Evolutionary conservation across 495 filamentous ascomycete species (phyloP).

Genomic region (Apiosordaria backusii): DNA sequence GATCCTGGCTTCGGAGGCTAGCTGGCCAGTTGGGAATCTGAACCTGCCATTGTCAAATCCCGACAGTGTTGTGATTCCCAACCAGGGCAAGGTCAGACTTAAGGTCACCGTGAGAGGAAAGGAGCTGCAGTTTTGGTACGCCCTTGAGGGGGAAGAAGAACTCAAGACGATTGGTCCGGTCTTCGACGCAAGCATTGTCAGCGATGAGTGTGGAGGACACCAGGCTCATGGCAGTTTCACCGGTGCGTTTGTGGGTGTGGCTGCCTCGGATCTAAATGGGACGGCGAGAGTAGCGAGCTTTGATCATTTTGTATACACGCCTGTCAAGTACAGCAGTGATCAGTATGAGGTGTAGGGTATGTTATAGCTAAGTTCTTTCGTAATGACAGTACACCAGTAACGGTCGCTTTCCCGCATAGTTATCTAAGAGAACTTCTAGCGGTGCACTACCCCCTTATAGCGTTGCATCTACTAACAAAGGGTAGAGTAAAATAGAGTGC

Average conservation of each 20-base stretch:
- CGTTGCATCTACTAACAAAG: too few relatives aligned
- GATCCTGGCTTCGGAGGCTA: constrained; percentile 49
- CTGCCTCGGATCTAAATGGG: constrained; percentile 53
- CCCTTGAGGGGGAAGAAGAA: constrained; percentile 37
- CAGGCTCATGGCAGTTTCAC: constrained; percentile 55
- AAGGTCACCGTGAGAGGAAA: constrained; percentile 46
- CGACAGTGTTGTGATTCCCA: constrained; percentile 38
- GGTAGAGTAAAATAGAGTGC: too few relatives aligned
- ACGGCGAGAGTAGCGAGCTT: constrained; percentile 44
- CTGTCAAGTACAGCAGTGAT: constrained; percentile 44
- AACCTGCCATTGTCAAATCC: constrained; percentile 27
- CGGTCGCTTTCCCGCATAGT: too few relatives aligned
- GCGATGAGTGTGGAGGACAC: constrained; percentile 56
- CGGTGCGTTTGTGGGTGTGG: constrained; percentile 54
- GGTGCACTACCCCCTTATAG: too few relatives aligned
- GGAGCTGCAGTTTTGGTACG: constrained; percentile 51
- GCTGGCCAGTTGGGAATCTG: constrained; percentile 48
- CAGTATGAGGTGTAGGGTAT: constrained; percentile 37
- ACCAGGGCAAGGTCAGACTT: constrained; percentile 49
- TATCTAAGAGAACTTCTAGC: too few relatives aligned
- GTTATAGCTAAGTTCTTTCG: too few relatives aligned
- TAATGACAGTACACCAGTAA: too few relatives aligned
- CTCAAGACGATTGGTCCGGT: constrained; percentile 50
- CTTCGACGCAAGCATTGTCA: constrained; percentile 51
- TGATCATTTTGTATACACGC: constrained; percentile 51